Percentiles rank a stretch among this genome's conserved stretches.
phyloP scores from a whole-genome alignment of 1,284 basidiomycete species.

The Golubevia sp. region DNA sequence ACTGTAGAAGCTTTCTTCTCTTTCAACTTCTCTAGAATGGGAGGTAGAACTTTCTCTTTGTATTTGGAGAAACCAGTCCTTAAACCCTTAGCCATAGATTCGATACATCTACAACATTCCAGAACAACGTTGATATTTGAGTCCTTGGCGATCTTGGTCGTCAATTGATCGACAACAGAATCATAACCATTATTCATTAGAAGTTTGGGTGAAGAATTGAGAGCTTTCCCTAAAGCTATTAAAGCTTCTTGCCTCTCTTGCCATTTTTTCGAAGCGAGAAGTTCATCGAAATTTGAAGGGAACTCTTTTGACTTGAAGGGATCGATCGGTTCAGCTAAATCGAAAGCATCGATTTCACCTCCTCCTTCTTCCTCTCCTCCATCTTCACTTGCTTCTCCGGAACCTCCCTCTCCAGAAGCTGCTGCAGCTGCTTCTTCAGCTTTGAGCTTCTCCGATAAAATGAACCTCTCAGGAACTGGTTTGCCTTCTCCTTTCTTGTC shows the following conservation, averaged over 20 bases:
- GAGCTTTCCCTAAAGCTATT: slow-evolving; percentile 77
- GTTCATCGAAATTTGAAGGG: slow-evolving; percentile 62
- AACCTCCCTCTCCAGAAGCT: slow-evolving; percentile 4
- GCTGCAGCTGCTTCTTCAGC: slow-evolving; percentile 36
- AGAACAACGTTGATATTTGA: slow-evolving; percentile 96
- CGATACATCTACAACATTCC: slow-evolving; percentile 81
- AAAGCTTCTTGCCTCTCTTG: slow-evolving; percentile 88
- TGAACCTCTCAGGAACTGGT: slow-evolving; percentile 78
- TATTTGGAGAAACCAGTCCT: slow-evolving; percentile 73
- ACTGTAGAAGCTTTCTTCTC: slow-evolving; percentile 89
- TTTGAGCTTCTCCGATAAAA: slow-evolving; percentile 74
- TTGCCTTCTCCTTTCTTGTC: slow-evolving; percentile 82
- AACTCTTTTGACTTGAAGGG: slow-evolving; percentile 71
- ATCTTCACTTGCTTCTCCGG: slow-evolving; percentile 37
- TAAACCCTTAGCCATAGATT: slow-evolving; percentile 82
- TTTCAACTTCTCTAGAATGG: slow-evolving; percentile 87
- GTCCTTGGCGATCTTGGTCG: slow-evolving; percentile 81
- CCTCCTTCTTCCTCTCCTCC: slow-evolving; percentile 63
- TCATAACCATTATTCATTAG: slow-evolving; percentile 72
- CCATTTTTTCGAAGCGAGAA: slow-evolving; percentile 90
- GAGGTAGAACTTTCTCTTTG: slow-evolving; percentile 75
- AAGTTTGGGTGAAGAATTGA: slow-evolving; percentile 77
- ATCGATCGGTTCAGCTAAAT: slow-evolving; percentile 84
- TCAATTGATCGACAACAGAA: slow-evolving; percentile 76
- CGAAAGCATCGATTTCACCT: slow-evolving; percentile 73